Evolutionary conservation across 345 rosid species (phyloP), one percentile per base, ranked within the genome.

Genomic region (Eucalyptus pumila): DNA sequence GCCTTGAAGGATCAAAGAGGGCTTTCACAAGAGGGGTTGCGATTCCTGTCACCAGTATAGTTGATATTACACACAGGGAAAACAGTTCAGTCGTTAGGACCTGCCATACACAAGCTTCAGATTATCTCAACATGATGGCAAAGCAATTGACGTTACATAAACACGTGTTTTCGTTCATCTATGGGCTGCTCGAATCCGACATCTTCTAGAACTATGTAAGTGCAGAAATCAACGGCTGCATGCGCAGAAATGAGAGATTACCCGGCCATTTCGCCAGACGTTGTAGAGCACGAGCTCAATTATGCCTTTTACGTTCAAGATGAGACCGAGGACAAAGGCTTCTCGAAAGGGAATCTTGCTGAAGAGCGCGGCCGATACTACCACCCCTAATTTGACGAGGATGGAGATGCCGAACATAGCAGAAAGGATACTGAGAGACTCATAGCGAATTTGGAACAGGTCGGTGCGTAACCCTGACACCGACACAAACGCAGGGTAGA

Each of bases 291-390:
- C 89, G 14, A 94, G 89, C 89, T 94, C 93, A 4, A 90, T 52
- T 32, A 90, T n/a, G 86, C 95, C 95, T 81, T 91, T 94, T 42
- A 86, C 83, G 65, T 90, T 92, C 87, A 93, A 42, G 37, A 94
- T 86, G 21, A 93, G 69, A 23, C 89, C 91, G 14, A 93, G 91
- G 14, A 90, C 92, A 32, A 92, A 26, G 26, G 94, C 91, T 15
- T 93, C 94, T 23, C 50, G 50, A 7, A 10, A 5, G 16, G 94
- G 90, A 65, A 92, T 21, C 83, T 54, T 65, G 47, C 52, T 24
- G 30, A 19, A 67, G 26, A 89, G 54, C 4, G 93, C 87, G 6
- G 93, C 87, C 19, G 85, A 3, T 88, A 93, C 88, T 17, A 90
- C 91, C 11, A 90, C 88, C 27, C 72, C 21, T 24, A 93, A 58